These are phyloP conservation scores for Ceratobasidium sp. DNA, from an alignment of 1,284 basidiomycete genomes.

Conservation along the genomic window DNA sequence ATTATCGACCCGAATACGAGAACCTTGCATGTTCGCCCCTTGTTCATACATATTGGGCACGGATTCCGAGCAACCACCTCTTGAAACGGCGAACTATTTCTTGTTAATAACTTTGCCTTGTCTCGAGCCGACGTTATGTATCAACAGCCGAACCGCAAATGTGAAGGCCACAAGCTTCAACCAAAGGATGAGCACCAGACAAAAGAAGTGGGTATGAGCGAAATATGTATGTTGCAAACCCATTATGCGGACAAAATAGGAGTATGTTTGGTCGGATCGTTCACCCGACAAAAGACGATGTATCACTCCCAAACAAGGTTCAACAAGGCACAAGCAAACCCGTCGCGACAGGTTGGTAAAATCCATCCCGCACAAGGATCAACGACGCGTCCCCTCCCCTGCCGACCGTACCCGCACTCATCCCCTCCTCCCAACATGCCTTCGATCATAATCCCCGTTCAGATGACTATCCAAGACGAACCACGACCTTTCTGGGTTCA, in stretches of 20 bases:
- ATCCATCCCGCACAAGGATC: not conserved
- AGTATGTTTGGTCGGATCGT: not conserved
- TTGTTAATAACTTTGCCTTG: too few species aligned
- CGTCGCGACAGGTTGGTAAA: not conserved
- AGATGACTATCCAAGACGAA: not conserved
- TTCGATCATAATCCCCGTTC: slow-evolving; percentile 6
- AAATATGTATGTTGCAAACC: not conserved
- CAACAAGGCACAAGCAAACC: too few species aligned
- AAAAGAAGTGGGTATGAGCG: not conserved
- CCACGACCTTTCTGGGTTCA: not conserved
- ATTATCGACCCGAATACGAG: too few species aligned
- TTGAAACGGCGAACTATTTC: too few species aligned
- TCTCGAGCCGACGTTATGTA: not conserved
- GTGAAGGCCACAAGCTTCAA: not conserved
- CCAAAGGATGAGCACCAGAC: not conserved
- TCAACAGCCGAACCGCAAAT: not conserved
- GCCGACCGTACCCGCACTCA: not conserved
- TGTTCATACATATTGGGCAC: too few species aligned
- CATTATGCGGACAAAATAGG: not conserved
- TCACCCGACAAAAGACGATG: not conserved
- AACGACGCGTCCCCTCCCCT: not conserved
- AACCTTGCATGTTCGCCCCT: too few species aligned
- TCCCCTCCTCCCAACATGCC: not conserved
- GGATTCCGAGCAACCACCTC: too few species aligned
- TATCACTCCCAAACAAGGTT: too few species aligned